Conservation (phyloP, 257 asterid species). For the Fraxinus pennsylvanica region DNA sequence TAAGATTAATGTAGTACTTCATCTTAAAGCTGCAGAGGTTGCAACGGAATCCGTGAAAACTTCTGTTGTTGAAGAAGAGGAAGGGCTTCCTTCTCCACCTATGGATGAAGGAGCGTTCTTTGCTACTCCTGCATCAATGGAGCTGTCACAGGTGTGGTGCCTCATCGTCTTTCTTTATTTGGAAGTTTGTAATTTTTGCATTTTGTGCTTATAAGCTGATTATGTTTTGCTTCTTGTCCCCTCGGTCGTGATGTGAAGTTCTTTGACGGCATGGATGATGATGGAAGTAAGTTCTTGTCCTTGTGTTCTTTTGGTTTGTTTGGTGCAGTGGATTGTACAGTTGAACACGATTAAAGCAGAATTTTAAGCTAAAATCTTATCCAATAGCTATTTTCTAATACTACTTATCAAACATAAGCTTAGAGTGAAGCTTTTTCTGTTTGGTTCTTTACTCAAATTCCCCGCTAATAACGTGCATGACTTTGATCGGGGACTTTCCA, state of each 20-base stretch:
- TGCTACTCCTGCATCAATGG: slow-evolving; percentile 56
- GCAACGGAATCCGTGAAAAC: slow-evolving; percentile 63
- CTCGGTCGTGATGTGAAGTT: slow-evolving; percentile 33
- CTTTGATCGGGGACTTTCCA: slow-evolving; percentile 47
- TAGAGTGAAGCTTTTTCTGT: slow-evolving; percentile 26
- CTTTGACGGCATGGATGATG: slow-evolving; percentile 58
- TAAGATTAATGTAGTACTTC: slow-evolving; percentile 2
- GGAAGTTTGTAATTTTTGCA: neutral
- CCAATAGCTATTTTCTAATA: neutral
- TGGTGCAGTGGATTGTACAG: neutral
- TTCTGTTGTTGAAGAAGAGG: slow-evolving; percentile 51
- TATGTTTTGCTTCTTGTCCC: slow-evolving; percentile 17
- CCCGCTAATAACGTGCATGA: slow-evolving; percentile 37
- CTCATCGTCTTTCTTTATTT: neutral
- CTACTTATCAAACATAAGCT: neutral
- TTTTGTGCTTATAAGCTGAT: slow-evolving; percentile 21
- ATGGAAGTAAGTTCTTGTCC: slow-evolving; percentile 53
- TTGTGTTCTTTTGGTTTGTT: slow-evolving; percentile 22
- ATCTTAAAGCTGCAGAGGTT: slow-evolving; percentile 33
- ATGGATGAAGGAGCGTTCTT: slow-evolving; percentile 69
- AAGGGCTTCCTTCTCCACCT: slow-evolving; percentile 90
- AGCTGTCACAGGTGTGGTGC: slow-evolving; percentile 56
- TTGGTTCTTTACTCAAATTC: slow-evolving; percentile 39
- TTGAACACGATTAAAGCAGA: neutral
- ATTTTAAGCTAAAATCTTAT: neutral